Evolutionary conservation across 2,329 filamentous ascomycete species (phyloP), one percentile per base, ranked within the genome.

Genomic region (Penicillium brasilianum): DNA sequence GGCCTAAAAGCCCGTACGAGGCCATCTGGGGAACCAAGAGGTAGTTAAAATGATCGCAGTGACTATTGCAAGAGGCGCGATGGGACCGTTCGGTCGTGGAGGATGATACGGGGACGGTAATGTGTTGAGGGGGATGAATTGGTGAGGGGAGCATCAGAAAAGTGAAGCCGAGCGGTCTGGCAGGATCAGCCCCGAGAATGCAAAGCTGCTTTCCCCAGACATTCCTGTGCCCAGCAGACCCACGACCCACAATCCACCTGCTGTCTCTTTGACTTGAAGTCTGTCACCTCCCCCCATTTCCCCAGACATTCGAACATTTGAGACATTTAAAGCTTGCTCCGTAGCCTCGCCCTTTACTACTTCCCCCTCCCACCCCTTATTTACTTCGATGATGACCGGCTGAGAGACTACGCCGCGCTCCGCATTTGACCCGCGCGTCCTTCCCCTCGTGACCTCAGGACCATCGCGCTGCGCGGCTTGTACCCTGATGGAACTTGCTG

Each of bases 1-100:
- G 89, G 58, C 92, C 89, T 52, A 96, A 82, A 51, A 93, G 81
- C 48, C 85, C 83, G 82, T 89, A 93, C 3, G 74, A 79, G 56
- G 81, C 74, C 85, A 87, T 87, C 7, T 43, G 7, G 32, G 32
- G 22, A 32, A 1, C 34, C 0, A 20, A 25, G 16, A 30, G 7
- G 25, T 14, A 11, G 22, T 20, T 30, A 25, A 16, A 20, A 22
- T 10, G 8, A 16, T 5, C 2, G 8, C 3, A 1, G 4, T 34
- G 28, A 20, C 2, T 20, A 6, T 20, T n/a, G 11, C 4, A 3
- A 4, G 22, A 32, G n/a, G 10, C 11, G 5, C 2, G 16, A 22
- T 16, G 18, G 16, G 16, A 32, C 9, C 2, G 14, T 18, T 25
- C 2, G 11, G 20, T 4, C 11, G 25, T 44, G 10, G 3, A 32